Percentiles rank a stretch among this genome's conserved stretches.
phyloP scores from a whole-genome alignment of 768 basidiomycete genomes.

The Lanmaoa pseudosensibilis region DNA sequence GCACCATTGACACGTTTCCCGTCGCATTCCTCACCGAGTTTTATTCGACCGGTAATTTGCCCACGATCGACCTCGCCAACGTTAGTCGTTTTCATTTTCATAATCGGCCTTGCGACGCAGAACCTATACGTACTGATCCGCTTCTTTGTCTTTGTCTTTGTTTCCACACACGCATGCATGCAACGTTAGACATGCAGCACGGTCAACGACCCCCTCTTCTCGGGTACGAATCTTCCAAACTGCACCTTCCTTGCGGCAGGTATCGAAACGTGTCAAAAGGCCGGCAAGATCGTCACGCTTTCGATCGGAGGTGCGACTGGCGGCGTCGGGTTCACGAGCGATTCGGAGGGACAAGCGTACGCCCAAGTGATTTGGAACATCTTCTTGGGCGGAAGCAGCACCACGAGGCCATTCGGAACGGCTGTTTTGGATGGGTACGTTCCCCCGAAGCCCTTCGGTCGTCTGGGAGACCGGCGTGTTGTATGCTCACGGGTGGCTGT shows the following conservation, averaged over 20 bases:
- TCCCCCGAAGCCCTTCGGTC: neutral
- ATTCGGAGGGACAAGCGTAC: conserved; percentile 55
- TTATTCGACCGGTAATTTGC: conserved; percentile 56
- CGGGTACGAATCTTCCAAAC: conserved; percentile 62
- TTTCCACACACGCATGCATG: neutral
- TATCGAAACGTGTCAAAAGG: conserved; percentile 63
- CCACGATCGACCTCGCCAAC: conserved; percentile 61
- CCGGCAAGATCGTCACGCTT: conserved; percentile 60
- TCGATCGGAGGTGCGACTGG: conserved; percentile 65
- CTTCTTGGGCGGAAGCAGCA: conserved; percentile 63
- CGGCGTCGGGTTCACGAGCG: conserved; percentile 57
- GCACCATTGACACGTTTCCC: conserved; percentile 57
- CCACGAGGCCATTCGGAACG: conserved; percentile 66
- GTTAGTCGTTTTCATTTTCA: conserved; percentile 32
- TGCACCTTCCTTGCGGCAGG: conserved; percentile 60
- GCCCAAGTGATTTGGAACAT: conserved; percentile 67
- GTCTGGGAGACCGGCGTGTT: conserved; percentile 1
- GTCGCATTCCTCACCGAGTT: conserved; percentile 62
- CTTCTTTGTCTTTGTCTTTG: neutral
- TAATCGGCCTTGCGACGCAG: neutral
- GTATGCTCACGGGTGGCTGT: neutral
- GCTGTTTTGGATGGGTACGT: conserved; percentile 71
- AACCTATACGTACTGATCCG: neutral
- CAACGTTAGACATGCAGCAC: conserved; percentile 58
- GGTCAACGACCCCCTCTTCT: conserved; percentile 53